phyloP scores from a whole-genome alignment of 768 basidiomycete species.

The Filobasidium wieringae region DNA sequence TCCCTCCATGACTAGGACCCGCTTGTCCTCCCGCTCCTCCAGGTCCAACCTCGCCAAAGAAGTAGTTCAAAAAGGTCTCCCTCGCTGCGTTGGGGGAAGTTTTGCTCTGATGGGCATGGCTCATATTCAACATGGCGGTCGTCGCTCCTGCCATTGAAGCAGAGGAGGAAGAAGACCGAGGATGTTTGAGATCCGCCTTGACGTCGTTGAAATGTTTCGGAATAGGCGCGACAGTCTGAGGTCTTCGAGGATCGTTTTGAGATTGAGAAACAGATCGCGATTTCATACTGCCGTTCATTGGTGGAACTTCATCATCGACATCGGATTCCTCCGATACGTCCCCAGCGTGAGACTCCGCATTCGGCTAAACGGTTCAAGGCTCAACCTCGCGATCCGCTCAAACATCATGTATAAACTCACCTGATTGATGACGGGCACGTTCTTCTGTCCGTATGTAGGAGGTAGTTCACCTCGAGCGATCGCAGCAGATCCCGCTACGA shows the following conservation, averaged over 20 bases:
- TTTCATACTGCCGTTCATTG: constrained; percentile 11
- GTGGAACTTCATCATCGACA: constrained; percentile 44
- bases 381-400: not conserved
- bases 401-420: constrained; percentile 5
- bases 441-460: constrained; percentile 11
- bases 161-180: constrained; percentile 15
- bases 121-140: constrained; percentile 12
- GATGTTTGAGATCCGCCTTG: constrained; percentile 22
- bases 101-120: constrained; percentile 3
- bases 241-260: constrained; percentile 57
- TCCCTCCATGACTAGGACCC: constrained; percentile 2
- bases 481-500: constrained; percentile 63
- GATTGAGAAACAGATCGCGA: constrained; percentile 64
- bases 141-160: constrained; percentile 7
- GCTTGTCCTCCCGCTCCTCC: constrained; percentile 37
- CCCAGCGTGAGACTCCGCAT: constrained; percentile 51
- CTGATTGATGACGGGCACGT: constrained; percentile 2
- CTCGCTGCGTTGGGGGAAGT: constrained; percentile 48
- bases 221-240: constrained; percentile 30
- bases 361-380: not conserved
- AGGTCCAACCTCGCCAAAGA: constrained; percentile 74
- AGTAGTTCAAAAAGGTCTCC: constrained; percentile 92
- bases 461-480: constrained; percentile 32
- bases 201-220: constrained; percentile 33
- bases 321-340: constrained; percentile 47